Percentiles rank a stretch among this genome's conserved stretches.
Evolutionary conservation across 495 filamentous ascomycete genomes (phyloP).

Genomic region (Aspergillus bridgeri): DNA sequence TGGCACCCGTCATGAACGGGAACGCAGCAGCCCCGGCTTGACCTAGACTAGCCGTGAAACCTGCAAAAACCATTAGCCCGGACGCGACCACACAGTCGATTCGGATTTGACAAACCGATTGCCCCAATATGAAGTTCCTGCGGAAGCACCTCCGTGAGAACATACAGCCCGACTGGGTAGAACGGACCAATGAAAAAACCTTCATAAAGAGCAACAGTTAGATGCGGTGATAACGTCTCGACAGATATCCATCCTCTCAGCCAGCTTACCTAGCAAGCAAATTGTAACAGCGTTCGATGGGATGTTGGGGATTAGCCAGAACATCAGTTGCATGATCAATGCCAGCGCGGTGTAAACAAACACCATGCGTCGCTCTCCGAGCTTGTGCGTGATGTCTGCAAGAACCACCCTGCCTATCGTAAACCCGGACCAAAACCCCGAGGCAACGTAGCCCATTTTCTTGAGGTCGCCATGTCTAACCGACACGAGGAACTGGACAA

Average conservation of each 20-base stretch:
- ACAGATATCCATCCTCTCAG: too few relatives aligned
- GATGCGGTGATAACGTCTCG: background rate
- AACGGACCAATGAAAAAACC: constrained; percentile 30
- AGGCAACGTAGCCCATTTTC: constrained; percentile 68
- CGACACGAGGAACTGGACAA: constrained; percentile 63
- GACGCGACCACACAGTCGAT: constrained; percentile 8
- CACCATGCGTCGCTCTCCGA: constrained; percentile 49
- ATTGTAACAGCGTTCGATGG: constrained; percentile 62
- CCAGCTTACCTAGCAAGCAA: constrained; percentile 53
- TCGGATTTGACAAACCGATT: constrained; percentile 15
- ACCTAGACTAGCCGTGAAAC: constrained; percentile 47
- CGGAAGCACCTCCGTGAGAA: constrained; percentile 33
- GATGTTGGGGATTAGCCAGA: constrained; percentile 51
- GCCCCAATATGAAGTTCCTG: constrained; percentile 37
- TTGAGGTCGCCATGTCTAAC: constrained; percentile 55
- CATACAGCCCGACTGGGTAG: constrained; percentile 39
- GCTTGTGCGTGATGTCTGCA: constrained; percentile 51
- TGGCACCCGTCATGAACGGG: constrained; percentile 48
- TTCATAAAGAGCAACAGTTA: constrained; percentile 8
- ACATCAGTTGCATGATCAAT: constrained; percentile 47
- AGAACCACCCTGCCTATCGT: constrained; percentile 54
- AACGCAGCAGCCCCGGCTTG: constrained; percentile 50
- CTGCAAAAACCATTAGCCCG: constrained; percentile 7
- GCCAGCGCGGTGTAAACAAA: constrained; percentile 42
- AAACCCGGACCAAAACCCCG: constrained; percentile 71